A percentile compares a stretch with the other conserved stretches of the same genome.
These are phyloP conservation scores for Mycena kentingensis DNA, from an alignment of 768 basidiomycete genomes.

Conservation along the genomic window DNA sequence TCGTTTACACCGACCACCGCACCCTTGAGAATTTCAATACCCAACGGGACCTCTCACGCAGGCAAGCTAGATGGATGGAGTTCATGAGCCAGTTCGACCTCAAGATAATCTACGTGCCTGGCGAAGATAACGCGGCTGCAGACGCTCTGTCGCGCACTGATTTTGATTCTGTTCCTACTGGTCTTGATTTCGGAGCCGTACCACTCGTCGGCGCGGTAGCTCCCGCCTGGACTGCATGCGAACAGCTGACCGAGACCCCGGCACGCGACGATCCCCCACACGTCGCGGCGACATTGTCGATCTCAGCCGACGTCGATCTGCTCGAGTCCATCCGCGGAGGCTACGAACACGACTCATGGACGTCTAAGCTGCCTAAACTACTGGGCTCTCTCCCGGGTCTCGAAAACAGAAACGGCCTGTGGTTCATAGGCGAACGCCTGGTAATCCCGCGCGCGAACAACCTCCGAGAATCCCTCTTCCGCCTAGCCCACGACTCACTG, in stretches of 20 bases:
- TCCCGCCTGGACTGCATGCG: constrained; percentile 13
- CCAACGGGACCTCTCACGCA: constrained; percentile 28
- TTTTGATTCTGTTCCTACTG: neutral
- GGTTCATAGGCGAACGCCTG: neutral
- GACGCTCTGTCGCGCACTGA: constrained; percentile 34
- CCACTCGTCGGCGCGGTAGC: neutral
- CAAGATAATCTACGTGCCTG: constrained; percentile 34
- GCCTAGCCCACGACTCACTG: neutral
- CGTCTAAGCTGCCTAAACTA: constrained; percentile 5
- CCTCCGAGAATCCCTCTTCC: neutral
- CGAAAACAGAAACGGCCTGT: neutral
- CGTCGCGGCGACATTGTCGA: constrained; percentile 16
- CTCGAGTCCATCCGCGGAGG: neutral
- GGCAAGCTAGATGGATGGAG: constrained; percentile 33
- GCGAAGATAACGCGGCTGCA: constrained; percentile 34
- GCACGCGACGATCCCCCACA: neutral
- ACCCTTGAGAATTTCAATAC: constrained; percentile 31
- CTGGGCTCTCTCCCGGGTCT: constrained; percentile 7
- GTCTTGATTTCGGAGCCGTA: neutral
- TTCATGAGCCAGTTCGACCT: constrained; percentile 34
- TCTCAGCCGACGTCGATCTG: neutral
- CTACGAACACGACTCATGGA: constrained; percentile 1
- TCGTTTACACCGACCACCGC: constrained; percentile 33
- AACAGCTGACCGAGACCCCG: neutral
- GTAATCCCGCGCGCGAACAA: neutral